Percentiles rank a stretch among this genome's conserved stretches.
These are phyloP conservation scores for Blastobotrys peoriensis DNA, from an alignment of 805 yeast species.

Conservation along the genomic window DNA sequence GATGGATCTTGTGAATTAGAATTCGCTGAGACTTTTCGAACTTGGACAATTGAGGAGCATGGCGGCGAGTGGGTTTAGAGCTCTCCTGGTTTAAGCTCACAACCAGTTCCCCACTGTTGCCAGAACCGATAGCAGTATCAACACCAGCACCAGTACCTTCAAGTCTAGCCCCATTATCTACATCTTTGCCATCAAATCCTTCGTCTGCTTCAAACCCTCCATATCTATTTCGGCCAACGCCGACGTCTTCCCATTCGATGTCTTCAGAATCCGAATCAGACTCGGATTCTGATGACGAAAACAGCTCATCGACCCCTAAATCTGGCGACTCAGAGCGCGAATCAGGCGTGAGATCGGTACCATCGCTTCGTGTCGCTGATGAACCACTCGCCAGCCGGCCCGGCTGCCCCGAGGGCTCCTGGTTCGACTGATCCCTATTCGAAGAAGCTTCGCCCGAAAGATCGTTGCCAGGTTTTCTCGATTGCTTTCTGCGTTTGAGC, in stretches of 20 bases:
- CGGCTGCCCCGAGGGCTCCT: too few species aligned
- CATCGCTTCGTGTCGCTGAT: background rate
- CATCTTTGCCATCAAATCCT: background rate
- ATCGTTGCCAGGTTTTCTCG: background rate
- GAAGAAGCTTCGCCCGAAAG: background rate
- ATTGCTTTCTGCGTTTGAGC: conserved; percentile 10
- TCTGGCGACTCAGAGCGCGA: background rate
- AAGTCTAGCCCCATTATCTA: background rate
- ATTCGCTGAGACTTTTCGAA: conserved; percentile 53
- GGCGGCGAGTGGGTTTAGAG: background rate
- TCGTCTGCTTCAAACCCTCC: background rate
- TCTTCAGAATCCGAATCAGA: conserved; percentile 14
- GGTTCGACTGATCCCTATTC: too few species aligned
- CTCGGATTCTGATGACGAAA: background rate
- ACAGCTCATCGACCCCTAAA: background rate
- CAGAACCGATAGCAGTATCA: too few species aligned
- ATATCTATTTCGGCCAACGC: too few species aligned
- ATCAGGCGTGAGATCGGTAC: background rate
- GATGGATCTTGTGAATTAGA: conserved; percentile 50
- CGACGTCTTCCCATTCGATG: conserved; percentile 35
- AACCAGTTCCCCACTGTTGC: too few species aligned
- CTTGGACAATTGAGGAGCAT: conserved; percentile 8
- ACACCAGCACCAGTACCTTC: background rate
- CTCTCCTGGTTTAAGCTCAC: background rate
- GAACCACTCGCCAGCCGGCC: too few species aligned